phyloP scores from a whole-genome alignment of 2,329 filamentous ascomycete genomes.

The Cladosporium sp. region DNA sequence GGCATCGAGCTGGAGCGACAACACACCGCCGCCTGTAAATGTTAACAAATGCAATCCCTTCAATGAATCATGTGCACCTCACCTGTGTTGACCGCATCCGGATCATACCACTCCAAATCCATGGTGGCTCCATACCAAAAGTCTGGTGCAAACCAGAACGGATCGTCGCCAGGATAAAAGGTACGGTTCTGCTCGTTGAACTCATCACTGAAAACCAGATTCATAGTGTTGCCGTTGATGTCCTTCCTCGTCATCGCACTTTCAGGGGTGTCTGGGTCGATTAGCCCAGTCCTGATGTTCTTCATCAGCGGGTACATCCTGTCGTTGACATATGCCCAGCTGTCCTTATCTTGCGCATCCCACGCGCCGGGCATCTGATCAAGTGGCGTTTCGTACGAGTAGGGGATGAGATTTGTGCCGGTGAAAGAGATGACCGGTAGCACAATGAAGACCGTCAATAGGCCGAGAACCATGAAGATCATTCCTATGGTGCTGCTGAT shows the following conservation, averaged over 20 bases:
- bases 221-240: slow-evolving; percentile 60
- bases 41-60: background rate
- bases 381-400: slow-evolving; percentile 42
- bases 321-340: slow-evolving; percentile 18
- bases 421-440: slow-evolving; percentile 52
- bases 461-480: slow-evolving; percentile 48
- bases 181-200: slow-evolving; percentile 67
- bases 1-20: slow-evolving; percentile 65
- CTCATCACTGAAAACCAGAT: slow-evolving; percentile 69
- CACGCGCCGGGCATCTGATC: slow-evolving; percentile 38
- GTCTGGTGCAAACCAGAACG: slow-evolving; percentile 67
- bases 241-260: slow-evolving; percentile 57
- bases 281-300: slow-evolving; percentile 61
- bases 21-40: slow-evolving; percentile 60
- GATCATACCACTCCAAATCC: slow-evolving; percentile 61
- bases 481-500: slow-evolving; percentile 47
- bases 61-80: slow-evolving; percentile 15
- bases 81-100: slow-evolving; percentile 30
- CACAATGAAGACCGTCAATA: slow-evolving; percentile 53
- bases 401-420: slow-evolving; percentile 42
- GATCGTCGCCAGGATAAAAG: slow-evolving; percentile 70
- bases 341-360: slow-evolving; percentile 10
- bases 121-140: slow-evolving; percentile 71
- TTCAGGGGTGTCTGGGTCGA: slow-evolving; percentile 67
- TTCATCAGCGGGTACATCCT: slow-evolving; percentile 46